These are phyloP conservation scores for Echeveria elegans DNA, from an alignment of 164 flowering plant genomes.

Conservation along the genomic window DNA sequence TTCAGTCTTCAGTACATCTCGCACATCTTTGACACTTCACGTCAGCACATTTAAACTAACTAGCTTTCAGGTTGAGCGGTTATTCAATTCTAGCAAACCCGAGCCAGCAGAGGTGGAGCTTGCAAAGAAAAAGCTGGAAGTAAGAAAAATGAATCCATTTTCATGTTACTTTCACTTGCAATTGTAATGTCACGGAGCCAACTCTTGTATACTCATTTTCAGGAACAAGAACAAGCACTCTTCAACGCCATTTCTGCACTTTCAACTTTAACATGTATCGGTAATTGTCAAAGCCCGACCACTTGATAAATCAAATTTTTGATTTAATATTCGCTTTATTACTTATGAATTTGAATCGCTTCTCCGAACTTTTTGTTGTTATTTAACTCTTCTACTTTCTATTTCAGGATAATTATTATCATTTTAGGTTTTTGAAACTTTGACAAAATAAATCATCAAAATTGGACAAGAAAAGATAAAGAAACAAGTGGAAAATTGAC, in stretches of 20 bases:
- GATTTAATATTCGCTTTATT: no score
- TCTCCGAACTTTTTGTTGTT: no score
- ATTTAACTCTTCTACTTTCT: no score
- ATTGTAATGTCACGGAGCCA: neutral
- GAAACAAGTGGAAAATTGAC: no score
- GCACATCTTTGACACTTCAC: neutral
- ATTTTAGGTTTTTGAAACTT: no score
- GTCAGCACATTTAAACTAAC: neutral
- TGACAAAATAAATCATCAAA: no score
- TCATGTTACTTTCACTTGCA: neutral
- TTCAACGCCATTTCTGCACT: slow-evolving; percentile 50
- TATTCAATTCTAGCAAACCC: slow-evolving; percentile 54
- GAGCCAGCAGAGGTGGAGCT: slow-evolving; percentile 66
- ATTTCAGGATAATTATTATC: no score
- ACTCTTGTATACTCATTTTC: slow-evolving; percentile 14
- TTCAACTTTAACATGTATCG: slow-evolving; percentile 43
- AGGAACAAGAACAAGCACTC: slow-evolving; percentile 68
- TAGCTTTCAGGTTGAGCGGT: slow-evolving; percentile 60
- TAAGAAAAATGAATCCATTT: slow-evolving; percentile 12
- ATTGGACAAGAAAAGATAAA: no score
- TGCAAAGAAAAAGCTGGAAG: slow-evolving; percentile 79
- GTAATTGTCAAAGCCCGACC: slow-evolving; percentile 25
- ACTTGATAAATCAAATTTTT: no score
- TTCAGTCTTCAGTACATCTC: neutral
- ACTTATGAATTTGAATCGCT: no score